phyloP scores from a whole-genome alignment of 345 rosid species.

The Salix brachista region DNA sequence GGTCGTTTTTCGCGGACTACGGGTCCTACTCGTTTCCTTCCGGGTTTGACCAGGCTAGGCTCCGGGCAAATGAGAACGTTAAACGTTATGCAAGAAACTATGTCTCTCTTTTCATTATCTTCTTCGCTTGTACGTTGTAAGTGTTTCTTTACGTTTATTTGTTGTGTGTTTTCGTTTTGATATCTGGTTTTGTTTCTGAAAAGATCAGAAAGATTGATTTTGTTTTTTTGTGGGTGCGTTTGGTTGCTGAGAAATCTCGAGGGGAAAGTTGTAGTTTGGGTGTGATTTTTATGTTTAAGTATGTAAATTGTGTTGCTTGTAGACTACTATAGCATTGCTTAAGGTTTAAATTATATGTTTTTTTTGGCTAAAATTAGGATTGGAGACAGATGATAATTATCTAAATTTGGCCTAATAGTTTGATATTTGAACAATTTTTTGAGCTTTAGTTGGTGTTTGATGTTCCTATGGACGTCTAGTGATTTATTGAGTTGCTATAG shows the following conservation, averaged over 20 bases:
- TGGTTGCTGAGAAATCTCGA: neutral
- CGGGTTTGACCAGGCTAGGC: conserved; percentile 59
- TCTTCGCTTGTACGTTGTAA: conserved; percentile 85
- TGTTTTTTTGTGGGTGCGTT: neutral
- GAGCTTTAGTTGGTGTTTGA: neutral
- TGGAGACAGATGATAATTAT: too few relatives aligned
- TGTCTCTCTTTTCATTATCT: conserved; percentile 67
- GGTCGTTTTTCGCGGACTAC: conserved; percentile 56
- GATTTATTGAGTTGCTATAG: neutral
- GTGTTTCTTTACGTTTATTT: neutral
- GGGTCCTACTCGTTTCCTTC: conserved; percentile 79
- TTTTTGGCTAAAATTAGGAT: too few relatives aligned
- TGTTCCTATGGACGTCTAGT: neutral
- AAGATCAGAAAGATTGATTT: neutral
- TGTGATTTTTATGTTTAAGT: too few relatives aligned
- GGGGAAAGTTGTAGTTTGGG: neutral
- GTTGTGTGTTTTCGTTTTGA: neutral
- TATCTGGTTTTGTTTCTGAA: neutral
- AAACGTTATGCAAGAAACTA: conserved; percentile 85
- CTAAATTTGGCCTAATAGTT: too few relatives aligned
- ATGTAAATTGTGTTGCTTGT: too few relatives aligned
- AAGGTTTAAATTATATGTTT: too few relatives aligned
- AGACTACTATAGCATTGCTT: too few relatives aligned
- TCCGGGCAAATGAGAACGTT: conserved; percentile 84
- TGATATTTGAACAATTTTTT: neutral